phyloP scores from a whole-genome alignment of 2,329 filamentous ascomycete species.

The Calonectria montana region DNA sequence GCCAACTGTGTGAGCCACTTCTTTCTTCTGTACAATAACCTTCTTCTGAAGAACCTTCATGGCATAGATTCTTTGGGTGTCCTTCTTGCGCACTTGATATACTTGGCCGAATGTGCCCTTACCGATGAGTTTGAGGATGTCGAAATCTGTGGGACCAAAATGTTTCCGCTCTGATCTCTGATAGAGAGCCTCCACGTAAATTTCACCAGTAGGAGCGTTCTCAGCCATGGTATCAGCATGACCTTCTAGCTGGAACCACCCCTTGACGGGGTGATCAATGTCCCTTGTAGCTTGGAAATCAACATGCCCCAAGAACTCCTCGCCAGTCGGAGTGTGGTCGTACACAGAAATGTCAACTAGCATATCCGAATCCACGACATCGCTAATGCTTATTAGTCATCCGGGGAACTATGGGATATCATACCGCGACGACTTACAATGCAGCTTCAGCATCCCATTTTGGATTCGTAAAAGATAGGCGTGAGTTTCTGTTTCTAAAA shows the following conservation, averaged over 20 bases:
- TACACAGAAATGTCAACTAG: slow-evolving; percentile 95
- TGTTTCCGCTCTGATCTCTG: slow-evolving; percentile 90
- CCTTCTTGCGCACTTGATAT: slow-evolving; percentile 97
- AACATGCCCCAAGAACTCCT: slow-evolving; percentile 92
- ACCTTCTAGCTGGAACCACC: slow-evolving; percentile 86
- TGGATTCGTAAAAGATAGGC: slow-evolving; percentile 77
- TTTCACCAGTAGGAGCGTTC: slow-evolving; percentile 84
- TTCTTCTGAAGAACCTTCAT: slow-evolving; percentile 99
- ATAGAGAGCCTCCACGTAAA: slow-evolving; percentile 87
- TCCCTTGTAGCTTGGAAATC: slow-evolving; percentile 77
- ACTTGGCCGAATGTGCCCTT: slow-evolving; percentile 99
- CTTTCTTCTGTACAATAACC: slow-evolving; percentile 99
- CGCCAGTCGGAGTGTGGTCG: slow-evolving; percentile 81
- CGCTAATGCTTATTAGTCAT: slow-evolving; percentile 65
- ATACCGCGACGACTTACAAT: slow-evolving; percentile 73
- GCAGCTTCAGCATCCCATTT: slow-evolving; percentile 96
- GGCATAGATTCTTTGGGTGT: slow-evolving; percentile 94
- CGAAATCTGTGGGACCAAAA: slow-evolving; percentile 94
- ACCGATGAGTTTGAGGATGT: slow-evolving; percentile 94
- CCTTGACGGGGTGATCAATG: slow-evolving; percentile 78
- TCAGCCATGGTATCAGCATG: slow-evolving; percentile 78
- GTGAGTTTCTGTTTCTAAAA: slow-evolving; percentile 68
- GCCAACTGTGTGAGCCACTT: slow-evolving; percentile 95
- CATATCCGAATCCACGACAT: slow-evolving; percentile 92
- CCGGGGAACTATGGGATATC: background rate